These are phyloP conservation scores for Euphrasia confusa DNA, from an alignment of 257 asterid species.

Conservation along the genomic window DNA sequence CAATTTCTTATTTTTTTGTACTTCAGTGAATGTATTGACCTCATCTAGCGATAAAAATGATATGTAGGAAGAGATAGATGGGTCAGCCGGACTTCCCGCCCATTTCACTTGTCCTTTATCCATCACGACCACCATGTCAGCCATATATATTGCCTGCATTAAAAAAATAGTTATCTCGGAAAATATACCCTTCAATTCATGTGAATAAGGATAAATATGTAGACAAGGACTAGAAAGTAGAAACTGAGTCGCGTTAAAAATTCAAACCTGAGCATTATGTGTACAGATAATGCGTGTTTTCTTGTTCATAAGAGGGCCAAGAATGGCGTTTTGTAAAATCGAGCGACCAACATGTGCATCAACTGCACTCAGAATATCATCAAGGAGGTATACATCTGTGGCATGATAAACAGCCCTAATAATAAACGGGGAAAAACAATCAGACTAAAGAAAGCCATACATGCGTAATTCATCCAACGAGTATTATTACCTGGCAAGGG, in stretches of 20 bases:
- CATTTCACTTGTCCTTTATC: conserved; percentile 77
- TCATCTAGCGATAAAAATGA: conserved; percentile 52
- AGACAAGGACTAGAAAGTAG: background rate
- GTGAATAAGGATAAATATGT: background rate
- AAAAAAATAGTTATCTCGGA: background rate
- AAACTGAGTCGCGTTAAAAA: background rate
- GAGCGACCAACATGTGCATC: conserved; percentile 91
- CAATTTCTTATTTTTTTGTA: conserved; percentile 26
- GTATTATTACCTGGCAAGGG: conserved; percentile 72
- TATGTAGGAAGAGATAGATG: conserved; percentile 45
- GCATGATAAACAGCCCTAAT: conserved; percentile 76
- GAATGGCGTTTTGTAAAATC: conserved; percentile 67
- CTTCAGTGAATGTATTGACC: conserved; percentile 33
- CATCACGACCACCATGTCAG: conserved; percentile 78
- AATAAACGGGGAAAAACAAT: conserved; percentile 19
- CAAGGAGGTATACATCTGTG: conserved; percentile 68
- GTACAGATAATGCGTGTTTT: conserved; percentile 86
- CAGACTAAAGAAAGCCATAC: conserved; percentile 15
- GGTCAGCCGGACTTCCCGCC: conserved; percentile 69
- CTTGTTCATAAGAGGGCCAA: conserved; percentile 67
- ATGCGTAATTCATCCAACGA: conserved; percentile 16
- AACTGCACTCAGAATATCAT: conserved; percentile 94
- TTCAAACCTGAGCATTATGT: conserved; percentile 80
- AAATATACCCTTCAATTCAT: background rate
- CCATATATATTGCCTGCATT: conserved; percentile 70